A percentile compares a stretch with the other conserved stretches of the same genome.
Evolutionary conservation across 192 early-diverging fungal genomes (phyloP).

Genomic region (Podochytrium sp.): DNA sequence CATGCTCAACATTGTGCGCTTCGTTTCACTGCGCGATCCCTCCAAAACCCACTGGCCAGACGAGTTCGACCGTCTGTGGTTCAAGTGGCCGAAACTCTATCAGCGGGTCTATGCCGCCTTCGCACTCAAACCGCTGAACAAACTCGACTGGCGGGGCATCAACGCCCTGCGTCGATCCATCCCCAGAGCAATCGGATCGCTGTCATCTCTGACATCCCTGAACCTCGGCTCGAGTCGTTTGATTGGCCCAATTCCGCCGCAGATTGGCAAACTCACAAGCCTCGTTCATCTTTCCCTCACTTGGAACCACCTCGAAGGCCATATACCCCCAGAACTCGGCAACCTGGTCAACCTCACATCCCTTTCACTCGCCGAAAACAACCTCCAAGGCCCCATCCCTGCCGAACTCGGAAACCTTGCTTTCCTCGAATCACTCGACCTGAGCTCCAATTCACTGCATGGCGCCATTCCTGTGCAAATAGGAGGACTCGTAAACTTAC

Average conservation of each 20-base stretch:
- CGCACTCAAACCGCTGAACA: background rate
- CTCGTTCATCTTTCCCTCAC: background rate
- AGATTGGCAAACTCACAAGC: background rate
- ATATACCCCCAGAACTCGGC: slow-evolving; percentile 2
- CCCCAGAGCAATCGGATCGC: background rate
- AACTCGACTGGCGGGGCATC: slow-evolving; percentile 8
- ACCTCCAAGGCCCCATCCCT: background rate
- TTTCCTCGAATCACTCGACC: background rate
- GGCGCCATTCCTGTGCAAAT: slow-evolving; percentile 5
- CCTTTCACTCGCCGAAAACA: background rate
- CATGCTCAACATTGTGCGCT: background rate
- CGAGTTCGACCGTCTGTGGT: slow-evolving; percentile 16
- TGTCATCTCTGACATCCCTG: background rate
- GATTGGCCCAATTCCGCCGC: background rate
- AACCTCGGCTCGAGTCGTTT: background rate
- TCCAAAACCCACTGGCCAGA: background rate
- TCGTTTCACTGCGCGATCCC: background rate
- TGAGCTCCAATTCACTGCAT: background rate
- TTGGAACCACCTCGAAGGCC: slow-evolving; percentile 11
- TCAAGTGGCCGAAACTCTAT: background rate
- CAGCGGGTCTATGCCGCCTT: slow-evolving; percentile 5
- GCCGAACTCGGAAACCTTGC: background rate
- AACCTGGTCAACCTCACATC: background rate
- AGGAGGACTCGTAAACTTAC: background rate
- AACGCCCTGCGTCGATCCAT: background rate